A percentile compares a stretch with the other conserved stretches of the same genome.
Conservation (phyloP, 2,329 filamentous ascomycete species). For the Penicillium olsonii region DNA sequence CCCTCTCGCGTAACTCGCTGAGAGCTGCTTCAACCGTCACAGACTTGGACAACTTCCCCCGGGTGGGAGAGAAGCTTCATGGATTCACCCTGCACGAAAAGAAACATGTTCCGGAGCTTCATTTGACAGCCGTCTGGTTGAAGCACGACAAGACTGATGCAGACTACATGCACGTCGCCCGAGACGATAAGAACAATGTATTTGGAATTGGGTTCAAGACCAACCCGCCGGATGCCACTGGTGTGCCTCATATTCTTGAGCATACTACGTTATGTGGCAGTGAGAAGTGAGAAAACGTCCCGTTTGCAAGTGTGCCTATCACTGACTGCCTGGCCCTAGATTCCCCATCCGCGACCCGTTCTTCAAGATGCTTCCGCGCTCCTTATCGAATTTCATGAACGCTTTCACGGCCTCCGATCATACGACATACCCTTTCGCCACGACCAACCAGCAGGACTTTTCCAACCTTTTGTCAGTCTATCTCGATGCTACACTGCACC, state of each 20-base stretch:
- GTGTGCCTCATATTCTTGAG: slow-evolving; percentile 94
- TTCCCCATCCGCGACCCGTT: slow-evolving; percentile 98
- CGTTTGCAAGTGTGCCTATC: neutral
- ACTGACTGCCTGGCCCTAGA: slow-evolving; percentile 51
- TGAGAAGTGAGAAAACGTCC: slow-evolving; percentile 66
- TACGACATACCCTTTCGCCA: slow-evolving; percentile 97
- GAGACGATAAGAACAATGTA: slow-evolving; percentile 98
- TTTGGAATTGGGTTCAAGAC: slow-evolving; percentile 99
- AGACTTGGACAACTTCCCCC: slow-evolving; percentile 73
- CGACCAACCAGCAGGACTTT: slow-evolving; percentile 92
- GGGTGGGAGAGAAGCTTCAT: slow-evolving; percentile 80
- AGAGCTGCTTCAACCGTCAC: slow-evolving; percentile 63
- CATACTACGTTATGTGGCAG: slow-evolving; percentile 97
- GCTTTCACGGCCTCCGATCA: slow-evolving; percentile 96
- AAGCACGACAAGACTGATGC: slow-evolving; percentile 94
- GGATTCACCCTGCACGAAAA: slow-evolving; percentile 88
- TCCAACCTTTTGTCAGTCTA: slow-evolving; percentile 96
- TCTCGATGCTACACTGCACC: slow-evolving; percentile 88
- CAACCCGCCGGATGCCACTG: slow-evolving; percentile 93
- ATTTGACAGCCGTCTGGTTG: slow-evolving; percentile 86
- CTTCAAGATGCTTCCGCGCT: slow-evolving; percentile 99
- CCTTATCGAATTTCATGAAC: slow-evolving; percentile 99
- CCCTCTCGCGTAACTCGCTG: slow-evolving; percentile 18
- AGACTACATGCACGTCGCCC: slow-evolving; percentile 91
- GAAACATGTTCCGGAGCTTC: slow-evolving; percentile 91